These are phyloP conservation scores for Vachellia pachyceras DNA, from an alignment of 306 rosid species.

Conservation along the genomic window DNA sequence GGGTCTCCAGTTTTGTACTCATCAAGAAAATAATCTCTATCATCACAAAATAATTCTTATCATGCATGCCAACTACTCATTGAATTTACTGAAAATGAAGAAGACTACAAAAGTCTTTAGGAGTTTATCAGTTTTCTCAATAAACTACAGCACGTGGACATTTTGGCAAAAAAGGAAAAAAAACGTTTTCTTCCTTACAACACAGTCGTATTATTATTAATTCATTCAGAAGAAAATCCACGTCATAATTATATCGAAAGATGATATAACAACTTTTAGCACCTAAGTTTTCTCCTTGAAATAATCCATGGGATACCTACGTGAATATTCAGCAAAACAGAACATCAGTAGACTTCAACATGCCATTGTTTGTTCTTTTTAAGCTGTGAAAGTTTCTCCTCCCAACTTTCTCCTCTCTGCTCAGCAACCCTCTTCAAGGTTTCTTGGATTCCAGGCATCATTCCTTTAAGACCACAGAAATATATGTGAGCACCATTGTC, in stretches of 20 bases:
- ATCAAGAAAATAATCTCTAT: conserved; percentile 36
- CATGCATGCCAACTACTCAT: neutral
- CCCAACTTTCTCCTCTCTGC: conserved; percentile 92
- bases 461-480: conserved; percentile 96
- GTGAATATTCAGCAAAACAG: conserved; percentile 16
- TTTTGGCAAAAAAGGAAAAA: too few species aligned
- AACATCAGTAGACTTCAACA: conserved; percentile 87
- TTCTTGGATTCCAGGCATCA: conserved; percentile 99
- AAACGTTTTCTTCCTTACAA: neutral
- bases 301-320: neutral
- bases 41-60: conserved; percentile 39
- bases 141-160: neutral
- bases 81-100: neutral
- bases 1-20: conserved; percentile 31
- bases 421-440: conserved; percentile 90
- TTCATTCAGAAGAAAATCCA: neutral
- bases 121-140: neutral
- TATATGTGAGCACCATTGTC: conserved; percentile 93
- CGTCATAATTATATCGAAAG: neutral
- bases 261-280: neutral
- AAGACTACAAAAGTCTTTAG: neutral
- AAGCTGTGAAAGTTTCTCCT: conserved; percentile 82
- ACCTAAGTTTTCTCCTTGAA: neutral
- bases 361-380: conserved; percentile 99
- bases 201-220: neutral